Conservation (phyloP, 371 early-diverging fungal species). For the Coemansia sp. region DNA sequence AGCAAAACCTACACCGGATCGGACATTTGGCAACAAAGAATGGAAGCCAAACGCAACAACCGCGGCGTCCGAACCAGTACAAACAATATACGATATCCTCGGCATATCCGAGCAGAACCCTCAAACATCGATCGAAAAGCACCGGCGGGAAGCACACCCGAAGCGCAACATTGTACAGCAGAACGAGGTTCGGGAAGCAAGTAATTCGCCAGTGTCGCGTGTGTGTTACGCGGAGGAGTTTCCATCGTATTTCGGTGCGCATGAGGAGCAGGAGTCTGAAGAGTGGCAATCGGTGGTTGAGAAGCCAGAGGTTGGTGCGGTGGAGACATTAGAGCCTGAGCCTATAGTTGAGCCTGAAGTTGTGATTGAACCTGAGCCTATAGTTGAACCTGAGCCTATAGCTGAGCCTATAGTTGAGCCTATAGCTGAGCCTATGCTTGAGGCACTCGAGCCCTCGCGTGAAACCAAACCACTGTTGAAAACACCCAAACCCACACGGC, state of each 20-base stretch:
- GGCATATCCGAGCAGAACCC: constrained; percentile 26
- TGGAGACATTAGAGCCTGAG: background rate
- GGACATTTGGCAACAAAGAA: constrained; percentile 2
- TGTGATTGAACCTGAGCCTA: no score
- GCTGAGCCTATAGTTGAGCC: background rate
- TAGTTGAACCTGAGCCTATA: background rate
- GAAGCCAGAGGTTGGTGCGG: background rate
- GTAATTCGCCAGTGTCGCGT: constrained; percentile 21
- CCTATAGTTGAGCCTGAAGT: background rate
- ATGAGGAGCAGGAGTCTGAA: background rate
- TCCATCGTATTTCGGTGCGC: constrained; percentile 1
- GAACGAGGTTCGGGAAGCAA: background rate
- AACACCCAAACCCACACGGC: background rate
- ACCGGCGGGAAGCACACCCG: background rate
- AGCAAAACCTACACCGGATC: background rate
- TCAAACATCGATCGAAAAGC: background rate
- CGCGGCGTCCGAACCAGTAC: background rate
- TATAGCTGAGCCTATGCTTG: background rate
- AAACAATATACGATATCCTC: constrained; percentile 40
- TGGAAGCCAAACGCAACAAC: background rate
- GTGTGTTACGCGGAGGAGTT: constrained; percentile 34
- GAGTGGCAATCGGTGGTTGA: background rate
- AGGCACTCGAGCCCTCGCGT: background rate
- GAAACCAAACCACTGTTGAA: background rate
- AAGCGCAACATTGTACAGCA: background rate